These are phyloP conservation scores for Penicillium lividum DNA, from an alignment of 495 filamentous ascomycete species.

Conservation along the genomic window DNA sequence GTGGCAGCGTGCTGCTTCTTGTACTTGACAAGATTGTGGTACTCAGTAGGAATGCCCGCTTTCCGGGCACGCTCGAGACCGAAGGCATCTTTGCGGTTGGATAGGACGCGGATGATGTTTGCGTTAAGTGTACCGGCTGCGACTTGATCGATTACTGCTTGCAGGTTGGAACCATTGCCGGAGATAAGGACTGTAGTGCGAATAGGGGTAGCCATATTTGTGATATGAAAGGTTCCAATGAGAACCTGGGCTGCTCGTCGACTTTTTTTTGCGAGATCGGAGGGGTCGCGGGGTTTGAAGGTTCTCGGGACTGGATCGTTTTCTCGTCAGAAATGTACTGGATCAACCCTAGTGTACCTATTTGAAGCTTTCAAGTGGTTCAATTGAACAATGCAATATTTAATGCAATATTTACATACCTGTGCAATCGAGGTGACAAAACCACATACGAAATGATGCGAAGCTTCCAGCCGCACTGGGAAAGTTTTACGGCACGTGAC, in stretches of 20 bases:
- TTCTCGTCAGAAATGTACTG: neutral
- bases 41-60: conserved; percentile 73
- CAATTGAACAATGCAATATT: neutral
- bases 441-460: neutral
- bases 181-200: conserved; percentile 69
- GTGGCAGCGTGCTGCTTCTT: conserved; percentile 52
- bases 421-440: conserved; percentile 10
- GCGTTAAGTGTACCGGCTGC: conserved; percentile 56
- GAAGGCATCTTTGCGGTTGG: conserved; percentile 78
- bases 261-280: neutral
- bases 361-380: neutral
- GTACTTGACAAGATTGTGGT: conserved; percentile 82
- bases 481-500: conserved; percentile 23
- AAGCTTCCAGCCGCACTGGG: conserved; percentile 5
- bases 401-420: conserved; percentile 2
- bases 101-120: conserved; percentile 73
- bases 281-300: neutral
- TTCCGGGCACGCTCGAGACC: conserved; percentile 72
- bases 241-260: neutral
- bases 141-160: conserved; percentile 82
- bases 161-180: conserved; percentile 84
- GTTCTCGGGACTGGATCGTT: neutral
- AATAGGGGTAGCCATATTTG: conserved; percentile 35
- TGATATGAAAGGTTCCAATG: neutral
- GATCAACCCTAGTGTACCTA: neutral